Percentiles rank a stretch among this genome's conserved stretches.
phyloP scores from a whole-genome alignment of 2,329 filamentous ascomycete genomes.

The Calonectria naviculata region DNA sequence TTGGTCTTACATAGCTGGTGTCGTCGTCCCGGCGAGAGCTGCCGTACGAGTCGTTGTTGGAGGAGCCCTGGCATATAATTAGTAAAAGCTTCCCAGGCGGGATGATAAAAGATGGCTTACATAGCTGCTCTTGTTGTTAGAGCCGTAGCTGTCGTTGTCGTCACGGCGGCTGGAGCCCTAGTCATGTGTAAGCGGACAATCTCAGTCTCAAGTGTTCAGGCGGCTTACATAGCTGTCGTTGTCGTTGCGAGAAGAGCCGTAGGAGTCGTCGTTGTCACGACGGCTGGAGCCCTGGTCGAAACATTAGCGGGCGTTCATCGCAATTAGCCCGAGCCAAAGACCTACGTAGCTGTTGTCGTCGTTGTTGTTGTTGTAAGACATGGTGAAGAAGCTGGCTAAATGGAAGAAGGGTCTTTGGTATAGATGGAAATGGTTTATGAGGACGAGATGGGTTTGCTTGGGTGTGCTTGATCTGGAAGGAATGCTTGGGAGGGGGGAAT shows the following conservation, averaged over 20 bases:
- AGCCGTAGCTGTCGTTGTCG: background rate
- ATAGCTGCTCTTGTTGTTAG: background rate
- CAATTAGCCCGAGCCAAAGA: background rate
- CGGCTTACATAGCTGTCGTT: background rate
- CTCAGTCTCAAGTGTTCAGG: background rate
- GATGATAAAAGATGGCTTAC: background rate
- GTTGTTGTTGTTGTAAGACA: conserved; percentile 4
- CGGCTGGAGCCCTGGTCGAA: background rate
- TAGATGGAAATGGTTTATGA: background rate
- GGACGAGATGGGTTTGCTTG: background rate
- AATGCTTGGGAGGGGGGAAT: background rate
- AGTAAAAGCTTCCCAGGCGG: background rate
- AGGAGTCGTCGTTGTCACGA: background rate
- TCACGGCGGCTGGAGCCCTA: background rate
- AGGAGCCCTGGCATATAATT: background rate
- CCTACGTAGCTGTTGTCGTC: conserved; percentile 1
- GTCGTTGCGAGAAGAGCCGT: background rate
- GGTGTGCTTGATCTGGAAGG: background rate
- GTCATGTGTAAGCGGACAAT: background rate
- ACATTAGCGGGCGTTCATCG: background rate
- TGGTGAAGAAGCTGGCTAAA: background rate
- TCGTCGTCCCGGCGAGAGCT: background rate
- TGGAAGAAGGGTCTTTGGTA: background rate
- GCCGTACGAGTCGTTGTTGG: background rate
- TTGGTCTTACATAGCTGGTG: background rate